These are phyloP conservation scores for Colletotrichum orchidophilum DNA, from an alignment of 2,329 filamentous ascomycete genomes.

Conservation along the genomic window DNA sequence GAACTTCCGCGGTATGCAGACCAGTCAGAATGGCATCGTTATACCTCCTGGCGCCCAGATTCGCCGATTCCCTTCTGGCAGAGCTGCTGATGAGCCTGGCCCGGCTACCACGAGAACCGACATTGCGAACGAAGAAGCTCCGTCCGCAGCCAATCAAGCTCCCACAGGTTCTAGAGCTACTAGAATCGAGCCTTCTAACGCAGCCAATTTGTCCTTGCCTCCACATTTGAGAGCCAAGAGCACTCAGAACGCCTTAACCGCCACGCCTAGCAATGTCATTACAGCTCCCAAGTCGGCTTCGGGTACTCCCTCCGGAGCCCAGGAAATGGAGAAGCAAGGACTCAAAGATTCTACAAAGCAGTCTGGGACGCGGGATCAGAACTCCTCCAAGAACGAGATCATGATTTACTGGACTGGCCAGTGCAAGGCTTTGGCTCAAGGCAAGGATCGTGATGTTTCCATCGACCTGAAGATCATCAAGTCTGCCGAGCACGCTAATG, in stretches of 20 bases:
- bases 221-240: constrained; percentile 8
- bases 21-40: constrained; percentile 12
- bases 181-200: background rate
- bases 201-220: background rate
- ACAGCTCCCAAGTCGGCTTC: background rate
- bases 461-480: background rate
- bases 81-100: background rate
- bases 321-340: background rate
- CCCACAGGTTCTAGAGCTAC: background rate
- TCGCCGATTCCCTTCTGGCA: background rate
- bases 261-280: background rate
- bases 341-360: background rate
- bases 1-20: background rate
- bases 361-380: background rate
- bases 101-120: background rate
- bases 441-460: background rate
- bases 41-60: constrained; percentile 3
- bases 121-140: no score
- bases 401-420: background rate
- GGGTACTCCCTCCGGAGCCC: background rate
- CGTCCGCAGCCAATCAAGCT: background rate
- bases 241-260: background rate
- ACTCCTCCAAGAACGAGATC: background rate
- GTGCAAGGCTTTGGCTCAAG: background rate
- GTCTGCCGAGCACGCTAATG: background rate